A percentile compares a stretch with the other conserved stretches of the same genome.
phyloP scores from a whole-genome alignment of 169 alveolate genomes.

The Eimeria praecox region DNA sequence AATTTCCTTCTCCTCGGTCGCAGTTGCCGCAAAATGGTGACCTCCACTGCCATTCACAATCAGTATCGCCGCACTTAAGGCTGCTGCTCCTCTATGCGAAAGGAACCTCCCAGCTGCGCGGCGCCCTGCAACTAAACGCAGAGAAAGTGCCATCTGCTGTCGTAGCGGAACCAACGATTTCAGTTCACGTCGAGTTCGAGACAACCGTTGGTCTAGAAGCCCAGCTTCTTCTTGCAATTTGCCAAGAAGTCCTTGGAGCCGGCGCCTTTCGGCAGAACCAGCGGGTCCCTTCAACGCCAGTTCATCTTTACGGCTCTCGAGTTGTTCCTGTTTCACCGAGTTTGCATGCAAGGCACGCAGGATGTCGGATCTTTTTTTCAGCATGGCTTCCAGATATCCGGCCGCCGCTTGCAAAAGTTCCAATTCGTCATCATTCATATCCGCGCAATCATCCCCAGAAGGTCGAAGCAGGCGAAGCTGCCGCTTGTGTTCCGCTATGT shows the following conservation, averaged over 20 bases:
- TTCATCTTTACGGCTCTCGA: not conserved
- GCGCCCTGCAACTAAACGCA: not conserved
- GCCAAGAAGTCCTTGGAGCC: not conserved
- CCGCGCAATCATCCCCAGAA: not conserved
- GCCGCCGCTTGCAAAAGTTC: not conserved
- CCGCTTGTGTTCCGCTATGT: not conserved
- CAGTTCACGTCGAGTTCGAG: not conserved
- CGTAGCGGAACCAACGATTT: not conserved
- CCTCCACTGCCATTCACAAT: not conserved
- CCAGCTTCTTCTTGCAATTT: not conserved
- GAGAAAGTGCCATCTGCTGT: not conserved
- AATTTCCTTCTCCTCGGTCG: not conserved
- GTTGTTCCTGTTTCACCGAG: not conserved
- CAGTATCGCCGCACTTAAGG: conserved; percentile 8
- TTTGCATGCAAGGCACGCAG: not conserved
- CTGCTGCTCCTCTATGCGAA: not conserved
- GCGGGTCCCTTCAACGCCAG: not conserved
- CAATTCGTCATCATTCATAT: not conserved
- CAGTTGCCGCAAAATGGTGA: not conserved
- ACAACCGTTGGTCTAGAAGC: not conserved
- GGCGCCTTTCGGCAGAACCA: not conserved
- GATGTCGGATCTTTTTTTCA: not conserved
- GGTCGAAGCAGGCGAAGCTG: not conserved
- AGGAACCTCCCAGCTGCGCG: not conserved
- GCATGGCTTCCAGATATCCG: not conserved